Percentiles rank a stretch among this genome's conserved stretches.
Evolutionary conservation across 768 basidiomycete genomes (phyloP).

Genomic region (Exidia glandulosa): DNA sequence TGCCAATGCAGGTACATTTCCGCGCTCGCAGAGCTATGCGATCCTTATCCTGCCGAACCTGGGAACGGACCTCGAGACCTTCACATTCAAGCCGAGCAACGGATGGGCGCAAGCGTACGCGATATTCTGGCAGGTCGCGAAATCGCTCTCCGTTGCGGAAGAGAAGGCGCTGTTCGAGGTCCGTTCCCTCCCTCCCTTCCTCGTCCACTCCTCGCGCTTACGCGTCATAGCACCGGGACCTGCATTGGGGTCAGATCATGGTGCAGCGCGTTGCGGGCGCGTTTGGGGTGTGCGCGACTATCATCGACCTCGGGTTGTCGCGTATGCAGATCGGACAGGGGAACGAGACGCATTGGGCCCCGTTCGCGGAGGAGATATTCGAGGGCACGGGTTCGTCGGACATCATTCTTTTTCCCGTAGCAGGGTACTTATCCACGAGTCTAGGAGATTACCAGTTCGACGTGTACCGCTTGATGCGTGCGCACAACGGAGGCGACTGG

Average conservation of each 20-base stretch:
- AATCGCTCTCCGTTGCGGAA: constrained; percentile 71
- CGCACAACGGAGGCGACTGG: constrained; percentile 55
- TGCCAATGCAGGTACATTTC: constrained; percentile 50
- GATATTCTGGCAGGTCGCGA: constrained; percentile 84
- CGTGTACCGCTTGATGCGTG: constrained; percentile 81
- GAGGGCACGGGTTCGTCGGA: constrained; percentile 68
- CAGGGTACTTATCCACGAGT: constrained; percentile 6
- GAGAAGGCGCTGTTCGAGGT: constrained; percentile 81
- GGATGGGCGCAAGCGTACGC: constrained; percentile 84
- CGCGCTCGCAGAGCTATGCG: constrained; percentile 69
- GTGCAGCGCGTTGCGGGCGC: constrained; percentile 36
- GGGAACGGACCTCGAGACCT: constrained; percentile 84
- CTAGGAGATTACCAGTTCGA: constrained; percentile 90
- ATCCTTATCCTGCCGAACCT: constrained; percentile 87
- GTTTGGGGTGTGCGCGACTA: constrained; percentile 60
- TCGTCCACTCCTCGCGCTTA: not conserved
- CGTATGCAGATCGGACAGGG: constrained; percentile 57
- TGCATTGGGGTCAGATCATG: constrained; percentile 97
- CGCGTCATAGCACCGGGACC: constrained; percentile 75
- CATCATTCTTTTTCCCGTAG: not conserved
- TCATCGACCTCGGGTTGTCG: constrained; percentile 93
- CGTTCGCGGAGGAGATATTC: constrained; percentile 81
- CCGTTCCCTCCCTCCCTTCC: constrained; percentile 11
- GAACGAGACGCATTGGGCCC: constrained; percentile 54
- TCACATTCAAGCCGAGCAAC: constrained; percentile 48